Base-by-base conservation (phyloP, 495 filamentous ascomycete species). In the Penicillium riverlandense region DNA sequence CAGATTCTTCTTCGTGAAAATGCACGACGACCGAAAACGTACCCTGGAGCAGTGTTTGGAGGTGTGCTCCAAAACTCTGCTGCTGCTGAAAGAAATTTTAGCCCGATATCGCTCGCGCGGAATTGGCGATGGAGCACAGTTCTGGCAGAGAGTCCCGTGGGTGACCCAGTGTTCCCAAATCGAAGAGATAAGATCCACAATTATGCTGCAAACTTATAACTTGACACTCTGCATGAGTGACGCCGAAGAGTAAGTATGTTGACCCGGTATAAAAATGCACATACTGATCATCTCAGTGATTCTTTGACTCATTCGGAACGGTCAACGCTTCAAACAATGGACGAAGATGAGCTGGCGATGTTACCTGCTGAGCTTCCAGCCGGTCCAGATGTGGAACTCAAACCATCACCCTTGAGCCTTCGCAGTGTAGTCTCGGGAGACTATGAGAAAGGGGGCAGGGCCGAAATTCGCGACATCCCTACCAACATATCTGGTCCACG, bases 91-190 rank as follows among this genome's bases (percentile, higher is more conserved):
- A 31, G 53, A 54, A n/a, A 38, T 67, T 8, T 46, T 64, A 5
- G 38, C 40, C 11, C 56, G 43, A 29, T 66, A 67, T 37, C 40
- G 52, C 40, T 47, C 53, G 13, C 35, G 63, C 30, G 59, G 57
- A 3, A 45, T 53, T 6, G 48, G 55, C 0, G 64, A 64, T 38
- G 62, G 63, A 13, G 52, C 45, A 8, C 41, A 45, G 7, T 61
- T 67, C 16, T 69, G 65, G 67, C 57, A 57, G 37, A 64, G 49
- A 43, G 38, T 69, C 16, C 58, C 62, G 45, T 69, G 65, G 63
- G 47, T 35, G 8, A 59, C 57, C 15, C 63, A 68, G 40, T 52
- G 55, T 38, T 45, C 42, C 11, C 54, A 66, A 10, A 57, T 71
- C 38, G 53, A 60, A 16, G 52, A 64, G 11, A 46, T 69, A 8